Evolutionary conservation across 768 basidiomycete species (phyloP).

Genomic region (Hypholoma sublateritium): DNA sequence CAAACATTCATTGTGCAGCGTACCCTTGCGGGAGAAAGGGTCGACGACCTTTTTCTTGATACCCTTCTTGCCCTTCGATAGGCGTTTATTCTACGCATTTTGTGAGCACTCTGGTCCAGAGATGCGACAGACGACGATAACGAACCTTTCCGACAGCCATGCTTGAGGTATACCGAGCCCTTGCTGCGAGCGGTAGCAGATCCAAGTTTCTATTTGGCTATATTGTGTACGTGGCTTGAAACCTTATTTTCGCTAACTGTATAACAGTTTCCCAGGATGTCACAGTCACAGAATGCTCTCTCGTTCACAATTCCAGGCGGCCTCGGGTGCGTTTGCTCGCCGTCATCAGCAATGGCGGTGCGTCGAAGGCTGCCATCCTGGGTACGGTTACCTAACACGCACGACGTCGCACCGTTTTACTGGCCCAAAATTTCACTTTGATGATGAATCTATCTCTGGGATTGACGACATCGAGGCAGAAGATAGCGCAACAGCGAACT

Average conservation of each 20-base stretch:
- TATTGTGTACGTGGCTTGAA: slow-evolving; percentile 56
- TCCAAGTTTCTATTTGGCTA: slow-evolving; percentile 44
- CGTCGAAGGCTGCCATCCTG: slow-evolving; percentile 20
- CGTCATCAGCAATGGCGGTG: slow-evolving; percentile 38
- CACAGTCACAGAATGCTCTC: slow-evolving; percentile 44
- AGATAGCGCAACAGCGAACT: slow-evolving; percentile 37
- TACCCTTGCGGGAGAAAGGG: slow-evolving; percentile 99
- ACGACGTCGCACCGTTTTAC: slow-evolving; percentile 20
- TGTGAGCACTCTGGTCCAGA: background rate
- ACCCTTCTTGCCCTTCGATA: slow-evolving; percentile 98
- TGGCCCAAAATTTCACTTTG: background rate
- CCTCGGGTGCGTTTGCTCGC: slow-evolving; percentile 51
- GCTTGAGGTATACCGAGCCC: slow-evolving; percentile 38
- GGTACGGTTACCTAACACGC: slow-evolving; percentile 28
- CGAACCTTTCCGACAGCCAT: slow-evolving; percentile 92
- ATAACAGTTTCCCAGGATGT: slow-evolving; percentile 47
- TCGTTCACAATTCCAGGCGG: slow-evolving; percentile 58
- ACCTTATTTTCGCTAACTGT: slow-evolving; percentile 55
- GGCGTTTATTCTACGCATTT: slow-evolving; percentile 85
- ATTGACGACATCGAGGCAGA: slow-evolving; percentile 24
- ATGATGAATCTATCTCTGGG: slow-evolving; percentile 12
- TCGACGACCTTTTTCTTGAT: slow-evolving; percentile 99
- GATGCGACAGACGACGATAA: slow-evolving; percentile 2
- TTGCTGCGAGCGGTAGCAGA: slow-evolving; percentile 39
- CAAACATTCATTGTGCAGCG: slow-evolving; percentile 10